Evolutionary conservation across 1,139 yeast genomes (phyloP).

Genomic region (Sugiyamaella castrensis): DNA sequence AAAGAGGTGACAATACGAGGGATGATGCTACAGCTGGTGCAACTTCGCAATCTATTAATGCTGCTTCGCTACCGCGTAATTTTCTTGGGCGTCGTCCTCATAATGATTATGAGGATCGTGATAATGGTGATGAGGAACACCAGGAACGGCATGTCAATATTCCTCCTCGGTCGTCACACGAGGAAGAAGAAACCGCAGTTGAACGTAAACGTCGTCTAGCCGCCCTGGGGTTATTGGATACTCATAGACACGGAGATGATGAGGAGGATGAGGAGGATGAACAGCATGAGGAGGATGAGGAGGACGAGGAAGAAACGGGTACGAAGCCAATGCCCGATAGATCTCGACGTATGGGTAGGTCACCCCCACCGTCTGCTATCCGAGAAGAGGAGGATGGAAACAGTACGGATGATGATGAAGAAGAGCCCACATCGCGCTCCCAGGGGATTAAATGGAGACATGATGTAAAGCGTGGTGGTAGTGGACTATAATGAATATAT

Average conservation of each 20-base stretch:
- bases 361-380: conserved; percentile 17
- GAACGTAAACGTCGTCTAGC: conserved; percentile 77
- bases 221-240: conserved; percentile 66
- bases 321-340: not conserved
- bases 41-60: not conserved
- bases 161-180: conserved; percentile 23
- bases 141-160: not conserved
- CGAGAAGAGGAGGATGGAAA: conserved; percentile 27
- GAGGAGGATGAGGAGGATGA: conserved; percentile 28
- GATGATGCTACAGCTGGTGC: not conserved
- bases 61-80: conserved; percentile 20
- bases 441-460: conserved; percentile 23
- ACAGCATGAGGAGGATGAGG: no score
- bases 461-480: conserved; percentile 19
- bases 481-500: not conserved
- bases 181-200: conserved; percentile 40
- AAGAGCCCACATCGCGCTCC: conserved; percentile 4
- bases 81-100: conserved; percentile 24
- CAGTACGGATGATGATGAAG: conserved; percentile 21
- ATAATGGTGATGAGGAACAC: conserved; percentile 13
- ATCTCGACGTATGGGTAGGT: conserved; percentile 3
- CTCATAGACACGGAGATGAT: conserved; percentile 23
- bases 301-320: conserved; percentile 8
- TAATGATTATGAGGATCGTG: conserved; percentile 25
- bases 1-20: no score